Base-by-base conservation (phyloP, 306 rosid genomes). In the Dryas alaskensis region DNA sequence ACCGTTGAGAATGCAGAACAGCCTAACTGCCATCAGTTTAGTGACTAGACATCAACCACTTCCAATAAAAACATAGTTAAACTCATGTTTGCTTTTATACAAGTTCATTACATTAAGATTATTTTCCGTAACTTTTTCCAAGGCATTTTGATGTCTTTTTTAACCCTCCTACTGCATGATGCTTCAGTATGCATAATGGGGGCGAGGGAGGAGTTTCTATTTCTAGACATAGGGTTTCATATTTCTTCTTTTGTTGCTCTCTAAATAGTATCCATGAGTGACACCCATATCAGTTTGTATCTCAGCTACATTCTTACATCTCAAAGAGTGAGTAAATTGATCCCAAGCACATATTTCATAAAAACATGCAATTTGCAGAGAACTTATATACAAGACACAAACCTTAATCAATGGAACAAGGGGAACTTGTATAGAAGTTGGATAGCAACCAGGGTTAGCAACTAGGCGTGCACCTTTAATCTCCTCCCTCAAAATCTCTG, bases 401-500 rank as follows among this genome's bases (percentile, higher is more conserved):
- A 94, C 96, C 97, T 94, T 87, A 77, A 91, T 81, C 80, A 94
- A 75, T 8, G 97, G 98, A 67, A 91, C 89, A 86, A 94, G 95
- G 49, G 98, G 96, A 80, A 94, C 91, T 76, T 94, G 98, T 79
- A 91, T 67, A 46, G 98, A 85, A 76, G 98, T 91, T 70, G 98
- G 98, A 87, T 91, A 94, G 73, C 98, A 94, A 65, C 98, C 98
- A 52, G 97, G 98, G 84, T 94, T 94, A 25, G 98, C 97, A 76
- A 94, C 96, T 50, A 91, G 85, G 42, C 95, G 90, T 46, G 98
- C 95, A 77, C 75, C 68, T 85, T 79, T 89, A 67, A 94, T 82
- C 69, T 88, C 89, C 60, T 85, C 85, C 85, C 95, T 87, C 64
- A 51, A 79, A 88, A 85, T 80, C 86, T 94, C 97, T n/a, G 98